A percentile compares a stretch with the other conserved stretches of the same genome.
These are phyloP conservation scores for Schrenkiella parvula DNA, from an alignment of 345 rosid genomes.

Conservation along the genomic window DNA sequence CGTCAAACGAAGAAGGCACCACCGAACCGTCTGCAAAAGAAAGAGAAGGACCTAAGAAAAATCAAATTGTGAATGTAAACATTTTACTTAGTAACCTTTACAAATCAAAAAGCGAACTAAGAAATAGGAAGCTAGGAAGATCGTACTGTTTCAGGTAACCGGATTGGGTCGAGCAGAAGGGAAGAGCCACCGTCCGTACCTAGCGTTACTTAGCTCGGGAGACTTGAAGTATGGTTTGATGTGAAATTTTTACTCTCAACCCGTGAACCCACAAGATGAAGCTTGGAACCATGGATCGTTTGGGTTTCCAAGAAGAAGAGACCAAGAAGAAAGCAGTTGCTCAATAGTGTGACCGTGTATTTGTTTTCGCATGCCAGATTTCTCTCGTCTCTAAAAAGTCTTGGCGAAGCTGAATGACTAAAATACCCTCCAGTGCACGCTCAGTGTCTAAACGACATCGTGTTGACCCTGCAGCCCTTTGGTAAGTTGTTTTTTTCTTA, in stretches of 20 bases:
- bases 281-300: constrained; percentile 49
- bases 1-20: constrained; percentile 95
- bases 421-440: background rate
- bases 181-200: constrained; percentile 83
- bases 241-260: too few species aligned
- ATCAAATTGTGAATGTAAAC: background rate
- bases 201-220: constrained; percentile 50
- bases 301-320: constrained; percentile 22
- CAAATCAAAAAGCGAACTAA: background rate
- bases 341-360: background rate
- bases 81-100: background rate
- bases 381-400: constrained; percentile 19
- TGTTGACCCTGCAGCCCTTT: background rate
- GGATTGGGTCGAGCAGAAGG: constrained; percentile 74
- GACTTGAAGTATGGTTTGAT: constrained; percentile 63
- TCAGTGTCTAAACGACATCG: background rate
- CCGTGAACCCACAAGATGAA: constrained; percentile 86
- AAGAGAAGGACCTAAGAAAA: background rate
- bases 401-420: background rate
- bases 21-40: constrained; percentile 60
- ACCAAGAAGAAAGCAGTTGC: constrained; percentile 26
- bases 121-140: background rate
- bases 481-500: background rate
- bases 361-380: background rate
- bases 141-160: constrained; percentile 59